These are phyloP conservation scores for Corymbia citriodora DNA, from an alignment of 441 rosid genomes.

Conservation along the genomic window DNA sequence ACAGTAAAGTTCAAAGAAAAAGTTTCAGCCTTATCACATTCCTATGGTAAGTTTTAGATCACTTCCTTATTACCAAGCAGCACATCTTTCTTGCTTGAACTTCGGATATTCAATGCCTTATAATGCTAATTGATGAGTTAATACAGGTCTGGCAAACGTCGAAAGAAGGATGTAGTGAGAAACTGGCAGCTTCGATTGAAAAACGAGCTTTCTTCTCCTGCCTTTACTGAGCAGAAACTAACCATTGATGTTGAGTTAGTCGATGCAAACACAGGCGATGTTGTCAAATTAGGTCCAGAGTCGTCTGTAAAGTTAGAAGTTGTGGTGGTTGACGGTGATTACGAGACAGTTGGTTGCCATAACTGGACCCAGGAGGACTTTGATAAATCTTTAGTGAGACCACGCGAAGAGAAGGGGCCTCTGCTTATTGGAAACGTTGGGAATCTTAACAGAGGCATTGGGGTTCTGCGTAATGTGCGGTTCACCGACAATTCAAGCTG, in stretches of 20 bases:
- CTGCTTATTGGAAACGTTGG: neutral
- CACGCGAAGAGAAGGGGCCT: neutral
- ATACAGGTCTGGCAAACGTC: too few species aligned
- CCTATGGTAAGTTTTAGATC: too few species aligned
- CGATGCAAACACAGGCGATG: neutral
- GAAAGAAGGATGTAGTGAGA: too few species aligned
- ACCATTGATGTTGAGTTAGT: too few species aligned
- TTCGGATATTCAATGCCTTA: fast-evolving
- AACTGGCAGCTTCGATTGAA: neutral
- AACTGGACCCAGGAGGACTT: neutral
- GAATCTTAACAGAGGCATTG: neutral
- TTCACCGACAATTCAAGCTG: neutral
- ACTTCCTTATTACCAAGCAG: too few species aligned
- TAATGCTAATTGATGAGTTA: too few species aligned
- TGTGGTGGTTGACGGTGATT: neutral
- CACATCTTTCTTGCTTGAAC: too few species aligned
- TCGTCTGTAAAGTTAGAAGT: neutral
- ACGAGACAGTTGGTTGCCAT: neutral
- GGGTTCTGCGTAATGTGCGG: neutral
- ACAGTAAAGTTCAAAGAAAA: too few species aligned
- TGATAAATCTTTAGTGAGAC: neutral
- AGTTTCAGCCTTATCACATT: too few species aligned
- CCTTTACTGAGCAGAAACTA: neutral
- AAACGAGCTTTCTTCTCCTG: neutral
- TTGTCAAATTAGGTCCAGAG: neutral